These are phyloP conservation scores for Malassezia restricta DNA, from an alignment of 1,284 basidiomycete genomes.

Conservation along the genomic window DNA sequence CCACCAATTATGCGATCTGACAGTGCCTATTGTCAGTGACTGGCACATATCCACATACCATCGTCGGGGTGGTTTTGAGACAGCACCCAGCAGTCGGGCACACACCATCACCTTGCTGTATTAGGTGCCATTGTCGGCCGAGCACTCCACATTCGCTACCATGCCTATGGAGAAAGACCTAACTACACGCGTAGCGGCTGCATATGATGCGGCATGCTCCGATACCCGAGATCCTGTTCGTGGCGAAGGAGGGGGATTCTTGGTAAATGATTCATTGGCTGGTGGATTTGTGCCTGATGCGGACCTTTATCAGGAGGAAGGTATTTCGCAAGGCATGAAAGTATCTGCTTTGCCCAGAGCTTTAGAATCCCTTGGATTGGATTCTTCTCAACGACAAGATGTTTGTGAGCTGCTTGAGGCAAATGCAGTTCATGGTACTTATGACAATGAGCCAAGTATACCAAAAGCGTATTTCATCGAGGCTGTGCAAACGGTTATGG, in stretches of 20 bases:
- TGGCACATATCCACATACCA: background rate
- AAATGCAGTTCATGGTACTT: background rate
- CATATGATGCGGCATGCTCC: background rate
- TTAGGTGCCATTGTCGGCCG: conserved; percentile 8
- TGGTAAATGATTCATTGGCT: conserved; percentile 2
- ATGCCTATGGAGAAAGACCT: background rate
- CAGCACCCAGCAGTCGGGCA: background rate
- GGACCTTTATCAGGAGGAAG: background rate
- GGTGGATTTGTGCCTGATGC: background rate
- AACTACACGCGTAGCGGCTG: background rate
- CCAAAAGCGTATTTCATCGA: background rate
- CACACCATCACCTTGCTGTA: background rate
- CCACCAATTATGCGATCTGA: conserved; percentile 72
- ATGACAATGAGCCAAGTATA: background rate
- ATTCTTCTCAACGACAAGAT: background rate
- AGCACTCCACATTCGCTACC: background rate
- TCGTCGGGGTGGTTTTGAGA: background rate
- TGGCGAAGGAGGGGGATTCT: conserved; percentile 3
- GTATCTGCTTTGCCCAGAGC: background rate
- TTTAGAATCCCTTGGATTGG: background rate
- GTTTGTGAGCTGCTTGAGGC: background rate
- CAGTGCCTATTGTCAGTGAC: conserved; percentile 52
- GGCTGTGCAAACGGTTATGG: conserved; percentile 1
- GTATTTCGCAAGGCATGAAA: background rate
- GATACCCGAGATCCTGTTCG: background rate